These are phyloP conservation scores for Fragosphaeria purpurea DNA, from an alignment of 2,329 filamentous ascomycete species.

Conservation along the genomic window DNA sequence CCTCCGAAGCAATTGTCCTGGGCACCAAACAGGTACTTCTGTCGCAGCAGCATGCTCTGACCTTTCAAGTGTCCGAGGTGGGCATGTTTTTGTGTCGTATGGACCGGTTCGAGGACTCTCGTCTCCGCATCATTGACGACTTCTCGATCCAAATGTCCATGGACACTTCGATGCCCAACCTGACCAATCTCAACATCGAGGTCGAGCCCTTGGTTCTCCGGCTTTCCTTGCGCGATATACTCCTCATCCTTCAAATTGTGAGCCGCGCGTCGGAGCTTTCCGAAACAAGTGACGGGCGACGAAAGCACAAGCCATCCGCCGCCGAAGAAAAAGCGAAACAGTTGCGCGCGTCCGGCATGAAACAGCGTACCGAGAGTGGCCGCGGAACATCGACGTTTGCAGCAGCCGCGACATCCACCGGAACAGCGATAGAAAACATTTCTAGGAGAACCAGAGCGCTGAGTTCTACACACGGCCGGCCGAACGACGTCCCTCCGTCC, in stretches of 20 bases:
- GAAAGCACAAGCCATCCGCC: constrained; percentile 28
- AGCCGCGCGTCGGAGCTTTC: constrained; percentile 84
- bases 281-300: constrained; percentile 38
- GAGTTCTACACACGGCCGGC: background rate
- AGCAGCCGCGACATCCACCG: constrained; percentile 10
- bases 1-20: constrained; percentile 90
- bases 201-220: constrained; percentile 86
- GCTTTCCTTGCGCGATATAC: constrained; percentile 84
- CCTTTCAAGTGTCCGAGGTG: constrained; percentile 84
- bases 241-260: constrained; percentile 86
- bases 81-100: constrained; percentile 99
- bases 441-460: background rate
- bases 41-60: constrained; percentile 87
- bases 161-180: constrained; percentile 53
- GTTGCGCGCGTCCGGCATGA: constrained; percentile 37
- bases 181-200: constrained; percentile 75
- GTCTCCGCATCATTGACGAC: constrained; percentile 88
- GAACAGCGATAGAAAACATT: background rate
- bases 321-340: constrained; percentile 49
- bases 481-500: background rate
- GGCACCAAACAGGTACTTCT: constrained; percentile 88
- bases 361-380: constrained; percentile 47
- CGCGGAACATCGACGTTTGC: constrained; percentile 43
- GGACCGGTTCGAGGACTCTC: constrained; percentile 89
- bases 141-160: constrained; percentile 87